phyloP scores from a whole-genome alignment of 345 rosid species.

The Aquilaria sinensis region DNA sequence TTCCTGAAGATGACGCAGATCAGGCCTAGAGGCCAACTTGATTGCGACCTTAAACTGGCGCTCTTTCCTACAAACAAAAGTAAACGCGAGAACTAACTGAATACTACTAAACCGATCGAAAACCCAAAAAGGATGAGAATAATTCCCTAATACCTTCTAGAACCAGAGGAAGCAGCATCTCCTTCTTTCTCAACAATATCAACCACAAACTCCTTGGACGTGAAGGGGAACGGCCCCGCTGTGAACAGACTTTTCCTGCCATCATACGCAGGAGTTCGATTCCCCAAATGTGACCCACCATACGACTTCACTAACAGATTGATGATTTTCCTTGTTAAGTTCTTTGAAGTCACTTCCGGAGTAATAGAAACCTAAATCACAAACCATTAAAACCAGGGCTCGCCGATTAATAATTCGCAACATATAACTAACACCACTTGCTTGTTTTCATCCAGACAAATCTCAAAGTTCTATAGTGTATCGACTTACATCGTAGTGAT shows the following conservation, averaged over 20 bases:
- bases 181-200: conserved; percentile 24
- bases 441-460: too few species aligned
- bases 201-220: conserved; percentile 23
- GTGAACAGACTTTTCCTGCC: conserved; percentile 32
- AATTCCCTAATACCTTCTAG: conserved; percentile 16
- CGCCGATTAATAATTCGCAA: too few species aligned
- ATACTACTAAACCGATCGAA: not conserved
- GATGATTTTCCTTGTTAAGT: conserved; percentile 26
- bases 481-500: conserved; percentile 31
- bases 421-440: too few species aligned
- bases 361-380: conserved; percentile 26
- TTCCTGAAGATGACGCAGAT: conserved; percentile 20
- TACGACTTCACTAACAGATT: conserved; percentile 25
- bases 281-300: conserved; percentile 24
- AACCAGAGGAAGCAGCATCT: conserved; percentile 17
- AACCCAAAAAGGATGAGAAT: not conserved
- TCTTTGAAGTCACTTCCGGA: conserved; percentile 27
- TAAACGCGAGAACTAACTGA: not conserved
- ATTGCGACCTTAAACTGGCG: conserved; percentile 28
- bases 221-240: conserved; percentile 33
- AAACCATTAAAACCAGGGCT: not conserved
- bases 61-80: conserved; percentile 10
- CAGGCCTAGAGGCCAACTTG: conserved; percentile 27
- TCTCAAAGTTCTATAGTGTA: too few species aligned
- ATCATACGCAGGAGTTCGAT: conserved; percentile 38